phyloP scores from a whole-genome alignment of 2,329 filamentous ascomycete species.

The Nigrograna mackinnonii region DNA sequence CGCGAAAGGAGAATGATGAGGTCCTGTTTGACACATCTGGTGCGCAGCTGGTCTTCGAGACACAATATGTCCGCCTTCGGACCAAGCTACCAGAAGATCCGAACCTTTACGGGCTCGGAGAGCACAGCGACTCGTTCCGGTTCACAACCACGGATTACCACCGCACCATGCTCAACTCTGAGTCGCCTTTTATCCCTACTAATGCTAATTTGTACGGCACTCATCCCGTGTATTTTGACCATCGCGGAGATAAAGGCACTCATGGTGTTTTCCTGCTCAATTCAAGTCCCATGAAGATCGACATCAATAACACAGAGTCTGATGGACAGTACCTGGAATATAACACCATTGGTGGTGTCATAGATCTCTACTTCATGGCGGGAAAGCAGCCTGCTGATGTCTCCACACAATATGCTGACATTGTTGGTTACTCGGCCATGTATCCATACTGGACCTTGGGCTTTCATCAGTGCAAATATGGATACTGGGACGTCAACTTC shows the following conservation, averaged over 20 bases:
- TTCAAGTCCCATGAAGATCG: conserved; percentile 64
- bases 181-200: conserved; percentile 64
- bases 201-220: conserved; percentile 70
- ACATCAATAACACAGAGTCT: conserved; percentile 63
- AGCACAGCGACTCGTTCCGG: conserved; percentile 72
- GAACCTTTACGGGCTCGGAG: conserved; percentile 77
- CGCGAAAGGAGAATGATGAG: conserved; percentile 59
- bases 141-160: conserved; percentile 68
- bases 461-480: conserved; percentile 57
- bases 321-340: conserved; percentile 75
- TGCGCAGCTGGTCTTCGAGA: conserved; percentile 71
- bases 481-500: conserved; percentile 62
- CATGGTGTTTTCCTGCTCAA: conserved; percentile 31
- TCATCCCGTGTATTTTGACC: conserved; percentile 74
- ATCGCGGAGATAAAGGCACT: conserved; percentile 52
- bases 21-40: conserved; percentile 72
- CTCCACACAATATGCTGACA: conserved; percentile 54
- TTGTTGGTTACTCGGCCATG: conserved; percentile 53
- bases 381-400: conserved; percentile 52
- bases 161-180: conserved; percentile 71
- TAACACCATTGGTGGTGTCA: conserved; percentile 74
- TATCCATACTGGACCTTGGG: conserved; percentile 58
- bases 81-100: conserved; percentile 71
- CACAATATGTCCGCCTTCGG: conserved; percentile 74
- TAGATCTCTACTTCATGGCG: conserved; percentile 65